Conservation (phyloP, 345 rosid genomes). For the Boechera stricta region DNA sequence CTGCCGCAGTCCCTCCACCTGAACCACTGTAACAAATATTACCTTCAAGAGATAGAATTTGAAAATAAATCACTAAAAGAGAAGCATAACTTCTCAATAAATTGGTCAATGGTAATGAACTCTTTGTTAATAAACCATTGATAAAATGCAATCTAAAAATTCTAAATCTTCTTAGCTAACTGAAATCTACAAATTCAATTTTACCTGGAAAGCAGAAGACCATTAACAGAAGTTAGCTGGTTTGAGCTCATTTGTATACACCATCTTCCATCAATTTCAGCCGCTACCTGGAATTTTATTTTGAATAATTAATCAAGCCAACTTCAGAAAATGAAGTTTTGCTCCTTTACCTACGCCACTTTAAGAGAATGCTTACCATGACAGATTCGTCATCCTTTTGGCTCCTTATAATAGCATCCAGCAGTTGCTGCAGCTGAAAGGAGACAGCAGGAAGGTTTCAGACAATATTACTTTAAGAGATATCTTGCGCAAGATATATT, state of each 20-base stretch:
- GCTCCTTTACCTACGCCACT: not conserved
- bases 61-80: slow-evolving; percentile 1
- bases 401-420: slow-evolving; percentile 71
- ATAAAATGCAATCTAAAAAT: not conserved
- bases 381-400: slow-evolving; percentile 56
- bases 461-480: not conserved
- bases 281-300: slow-evolving; percentile 58
- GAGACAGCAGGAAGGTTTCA: slow-evolving; percentile 29
- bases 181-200: slow-evolving; percentile 10
- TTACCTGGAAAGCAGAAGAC: slow-evolving; percentile 84
- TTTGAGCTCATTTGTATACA: slow-evolving; percentile 69
- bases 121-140: not conserved
- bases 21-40: slow-evolving; percentile 72
- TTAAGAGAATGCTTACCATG: slow-evolving; percentile 53
- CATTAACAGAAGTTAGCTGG: slow-evolving; percentile 56
- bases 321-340: slow-evolving; percentile 35
- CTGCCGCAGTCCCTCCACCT: slow-evolving; percentile 69
- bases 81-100: slow-evolving; percentile 3
- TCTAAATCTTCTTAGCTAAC: slow-evolving; percentile 1
- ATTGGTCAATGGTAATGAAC: slow-evolving; percentile 8
- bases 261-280: slow-evolving; percentile 80
- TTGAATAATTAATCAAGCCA: slow-evolving; percentile 27
- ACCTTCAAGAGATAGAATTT: slow-evolving; percentile 44
- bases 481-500: slow-evolving; percentile 19
- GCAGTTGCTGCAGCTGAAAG: slow-evolving; percentile 70